A percentile compares a stretch with the other conserved stretches of the same genome.
Evolutionary conservation across 1,139 yeast species (phyloP).

Genomic region (Zygoascus hellenicus): DNA sequence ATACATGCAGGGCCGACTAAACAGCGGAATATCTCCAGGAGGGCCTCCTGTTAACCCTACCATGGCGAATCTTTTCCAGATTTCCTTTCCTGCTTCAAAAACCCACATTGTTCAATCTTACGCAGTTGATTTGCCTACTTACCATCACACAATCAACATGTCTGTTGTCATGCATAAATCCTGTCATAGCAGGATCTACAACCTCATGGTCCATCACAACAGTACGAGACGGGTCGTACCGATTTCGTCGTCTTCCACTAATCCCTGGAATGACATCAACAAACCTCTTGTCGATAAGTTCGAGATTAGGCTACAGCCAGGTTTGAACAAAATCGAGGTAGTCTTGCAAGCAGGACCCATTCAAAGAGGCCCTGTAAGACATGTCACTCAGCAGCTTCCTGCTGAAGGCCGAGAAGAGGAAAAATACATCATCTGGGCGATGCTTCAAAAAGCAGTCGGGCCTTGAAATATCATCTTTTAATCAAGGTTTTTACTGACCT

Average conservation of each 20-base stretch:
- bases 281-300: constrained; percentile 25
- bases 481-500: too few relatives aligned
- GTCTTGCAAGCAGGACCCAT: constrained; percentile 11
- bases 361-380: constrained; percentile 12
- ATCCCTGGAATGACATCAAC: constrained; percentile 26
- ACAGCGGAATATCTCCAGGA: constrained; percentile 9
- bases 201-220: constrained; percentile 24
- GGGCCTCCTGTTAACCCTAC: constrained; percentile 12
- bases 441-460: constrained; percentile 9
- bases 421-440: constrained; percentile 12
- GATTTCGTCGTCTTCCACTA: constrained; percentile 22
- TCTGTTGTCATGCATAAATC: constrained; percentile 27
- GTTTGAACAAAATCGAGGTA: constrained; percentile 29
- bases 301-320: constrained; percentile 26
- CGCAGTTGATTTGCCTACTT: constrained; percentile 30
- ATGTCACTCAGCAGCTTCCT: constrained; percentile 10
- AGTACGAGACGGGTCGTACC: constrained; percentile 22
- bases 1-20: constrained; percentile 23
- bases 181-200: constrained; percentile 26
- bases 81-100: constrained; percentile 29
- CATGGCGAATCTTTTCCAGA: constrained; percentile 29
- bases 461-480: background rate
- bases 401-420: constrained; percentile 13
- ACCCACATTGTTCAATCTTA: constrained; percentile 27
- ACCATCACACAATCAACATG: constrained; percentile 30